phyloP scores from a whole-genome alignment of 2,329 filamentous ascomycete genomes.

The Pseudopyrenochaeta lycopersici region DNA sequence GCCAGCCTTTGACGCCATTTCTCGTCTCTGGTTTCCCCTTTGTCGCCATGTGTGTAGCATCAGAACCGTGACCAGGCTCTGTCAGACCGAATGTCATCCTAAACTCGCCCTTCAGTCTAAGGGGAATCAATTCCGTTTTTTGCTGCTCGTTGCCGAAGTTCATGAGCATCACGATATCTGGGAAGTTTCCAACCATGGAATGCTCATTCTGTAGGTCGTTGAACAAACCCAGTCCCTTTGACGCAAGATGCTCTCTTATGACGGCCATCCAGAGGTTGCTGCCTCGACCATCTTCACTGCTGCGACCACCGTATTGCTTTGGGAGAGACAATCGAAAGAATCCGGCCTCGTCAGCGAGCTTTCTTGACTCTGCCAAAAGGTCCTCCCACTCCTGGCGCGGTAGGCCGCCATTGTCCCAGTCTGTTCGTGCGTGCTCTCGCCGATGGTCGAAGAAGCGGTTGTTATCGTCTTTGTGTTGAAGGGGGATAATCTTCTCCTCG shows the following conservation, averaged over 20 bases:
- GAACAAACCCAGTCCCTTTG: constrained; percentile 67
- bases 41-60: constrained; percentile 70
- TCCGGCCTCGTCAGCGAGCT: constrained; percentile 66
- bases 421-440: constrained; percentile 68
- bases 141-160: constrained; percentile 67
- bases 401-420: constrained; percentile 67
- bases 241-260: constrained; percentile 67
- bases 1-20: constrained; percentile 58
- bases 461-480: constrained; percentile 66
- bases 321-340: constrained; percentile 69
- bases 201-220: constrained; percentile 73
- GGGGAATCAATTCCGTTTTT: constrained; percentile 62
- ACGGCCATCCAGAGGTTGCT: constrained; percentile 71
- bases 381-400: constrained; percentile 68
- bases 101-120: constrained; percentile 62
- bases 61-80: constrained; percentile 69
- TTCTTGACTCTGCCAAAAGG: constrained; percentile 59
- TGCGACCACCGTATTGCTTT: constrained; percentile 63
- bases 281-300: constrained; percentile 52
- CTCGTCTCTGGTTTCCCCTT: constrained; percentile 56
- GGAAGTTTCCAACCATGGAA: constrained; percentile 69
- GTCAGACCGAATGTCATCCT: constrained; percentile 69
- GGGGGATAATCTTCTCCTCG: constrained; percentile 60
- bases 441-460: constrained; percentile 72
- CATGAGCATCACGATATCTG: constrained; percentile 69